Evolutionary conservation across 2,329 filamentous ascomycete genomes (phyloP), one percentile per base, ranked within the genome.

Genomic region (Cladosporium oxysporum): DNA sequence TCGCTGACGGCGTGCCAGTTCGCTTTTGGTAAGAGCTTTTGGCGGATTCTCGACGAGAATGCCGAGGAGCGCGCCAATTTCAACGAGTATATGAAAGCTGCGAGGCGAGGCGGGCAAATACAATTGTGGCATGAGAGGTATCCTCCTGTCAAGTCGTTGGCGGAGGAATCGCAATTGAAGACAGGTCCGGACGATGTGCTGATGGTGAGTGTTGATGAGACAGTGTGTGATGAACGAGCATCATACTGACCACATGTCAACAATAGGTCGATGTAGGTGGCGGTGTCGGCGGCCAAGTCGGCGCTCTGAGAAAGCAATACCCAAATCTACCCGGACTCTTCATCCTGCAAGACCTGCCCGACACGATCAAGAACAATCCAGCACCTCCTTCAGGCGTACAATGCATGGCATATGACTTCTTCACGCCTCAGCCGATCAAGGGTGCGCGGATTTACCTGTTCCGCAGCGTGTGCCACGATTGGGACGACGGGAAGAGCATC

Each of bases 361-460:
- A 59, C 12, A 69, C 68, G 23, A 41, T 70, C 23, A 44, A 59
- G 5, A 29, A 49, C 14, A 68, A 53, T 12, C 14, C 23, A 41
- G 16, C 18, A 10, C 41, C 47, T 14, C 64, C 50, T 8, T 37
- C 31, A 18, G 62, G 63, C 23, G 60, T 70, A 5, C 62, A 69
- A 18, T 29, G 37, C 21, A 66, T 69, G 55, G 12, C 57, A 7
- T 63, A 70, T 53, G 68, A 70, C 49, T 68, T 70, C 61, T 69
- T 70, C 57, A 66, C 33, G 1, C 61, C 67, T n/a, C 69, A 70
- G 50, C 69, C 67, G 16, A 29, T 70, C 21, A 64, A 66, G 52
- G 64, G 55, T 33, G 63, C 64, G 10, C 71, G 75, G 37, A 64
- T 75, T 10, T 71, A 71, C 49, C 63, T 68, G 50, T 58, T 71